Conservation (phyloP, 2,329 filamentous ascomycete species). For the Verticillium albo-atrum region DNA sequence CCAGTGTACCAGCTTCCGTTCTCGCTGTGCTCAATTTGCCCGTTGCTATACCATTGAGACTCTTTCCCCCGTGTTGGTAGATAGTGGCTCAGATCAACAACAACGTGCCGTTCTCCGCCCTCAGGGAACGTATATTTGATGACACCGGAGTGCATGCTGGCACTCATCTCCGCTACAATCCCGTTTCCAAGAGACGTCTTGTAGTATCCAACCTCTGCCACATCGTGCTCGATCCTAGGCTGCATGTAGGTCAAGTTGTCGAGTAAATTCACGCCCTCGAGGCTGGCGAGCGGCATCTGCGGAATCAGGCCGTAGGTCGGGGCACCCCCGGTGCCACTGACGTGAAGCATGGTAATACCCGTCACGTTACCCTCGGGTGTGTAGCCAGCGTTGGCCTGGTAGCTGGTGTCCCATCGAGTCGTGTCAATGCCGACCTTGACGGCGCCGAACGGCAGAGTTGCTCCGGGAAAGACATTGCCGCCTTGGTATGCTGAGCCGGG, state of each 20-base stretch:
- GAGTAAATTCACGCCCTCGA: slow-evolving; percentile 37
- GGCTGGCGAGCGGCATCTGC: slow-evolving; percentile 37
- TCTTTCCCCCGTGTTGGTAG: slow-evolving; percentile 34
- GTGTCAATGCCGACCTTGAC: slow-evolving; percentile 40
- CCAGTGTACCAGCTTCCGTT: slow-evolving; percentile 36
- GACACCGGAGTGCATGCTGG: slow-evolving; percentile 43
- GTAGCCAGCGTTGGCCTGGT: slow-evolving; percentile 28
- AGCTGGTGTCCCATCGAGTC: slow-evolving; percentile 17
- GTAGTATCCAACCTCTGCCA: slow-evolving; percentile 50
- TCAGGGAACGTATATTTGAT: slow-evolving; percentile 46
- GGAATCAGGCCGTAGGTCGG: slow-evolving; percentile 54
- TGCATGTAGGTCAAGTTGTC: slow-evolving; percentile 46
- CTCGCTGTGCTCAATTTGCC: slow-evolving; percentile 29
- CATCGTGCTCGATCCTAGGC: slow-evolving; percentile 29
- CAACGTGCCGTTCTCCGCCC: slow-evolving; percentile 31
- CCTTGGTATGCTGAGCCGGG: slow-evolving; percentile 37
- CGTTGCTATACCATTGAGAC: slow-evolving; percentile 35
- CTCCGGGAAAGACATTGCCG: slow-evolving; percentile 40
- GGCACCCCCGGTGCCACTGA: slow-evolving; percentile 52
- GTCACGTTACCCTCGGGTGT: slow-evolving; percentile 39
- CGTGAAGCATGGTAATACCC: slow-evolving; percentile 49
- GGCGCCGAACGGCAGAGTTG: slow-evolving; percentile 36
- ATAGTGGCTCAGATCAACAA: slow-evolving; percentile 45
- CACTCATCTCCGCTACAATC: slow-evolving; percentile 43
- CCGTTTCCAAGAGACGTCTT: slow-evolving; percentile 43